A percentile compares a stretch with the other conserved stretches of the same genome.
Evolutionary conservation across 2,329 filamentous ascomycete species (phyloP).

Genomic region (Sclerotinia spermophila): DNA sequence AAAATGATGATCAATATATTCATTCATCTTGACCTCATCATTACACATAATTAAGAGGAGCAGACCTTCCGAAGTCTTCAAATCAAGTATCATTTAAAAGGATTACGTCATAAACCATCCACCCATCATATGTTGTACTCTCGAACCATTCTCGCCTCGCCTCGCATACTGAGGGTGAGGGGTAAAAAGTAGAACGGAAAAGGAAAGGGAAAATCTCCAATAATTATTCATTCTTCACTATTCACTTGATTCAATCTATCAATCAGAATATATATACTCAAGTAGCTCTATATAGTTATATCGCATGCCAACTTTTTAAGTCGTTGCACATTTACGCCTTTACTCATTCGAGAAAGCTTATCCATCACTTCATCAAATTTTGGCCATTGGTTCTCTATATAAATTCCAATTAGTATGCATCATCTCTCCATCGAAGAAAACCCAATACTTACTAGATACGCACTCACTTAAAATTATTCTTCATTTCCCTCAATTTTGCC

Average conservation of each 20-base stretch:
- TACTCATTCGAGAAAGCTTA: background rate
- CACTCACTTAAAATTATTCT: constrained; percentile 55
- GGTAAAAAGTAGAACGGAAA: background rate
- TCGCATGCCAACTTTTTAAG: background rate
- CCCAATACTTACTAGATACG: background rate
- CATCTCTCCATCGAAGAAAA: background rate
- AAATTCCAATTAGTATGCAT: background rate
- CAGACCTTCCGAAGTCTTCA: background rate
- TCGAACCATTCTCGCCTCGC: background rate
- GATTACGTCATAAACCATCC: background rate
- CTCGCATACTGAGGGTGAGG: background rate
- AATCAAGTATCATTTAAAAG: background rate
- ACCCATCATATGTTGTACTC: background rate
- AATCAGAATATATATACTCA: background rate
- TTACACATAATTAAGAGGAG: background rate
- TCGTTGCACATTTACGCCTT: background rate
- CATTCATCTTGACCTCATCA: background rate
- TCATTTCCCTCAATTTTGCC: constrained; percentile 81
- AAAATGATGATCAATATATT: too few relatives aligned
- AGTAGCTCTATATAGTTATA: background rate
- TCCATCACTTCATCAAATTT: background rate
- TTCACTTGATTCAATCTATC: background rate
- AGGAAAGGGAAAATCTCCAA: background rate
- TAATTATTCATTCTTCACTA: background rate
- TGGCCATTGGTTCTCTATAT: background rate